Percentiles rank a stretch among this genome's conserved stretches.
These are phyloP conservation scores for Ceratocystiopsis minuta DNA, from an alignment of 2,329 filamentous ascomycete species.

Conservation along the genomic window DNA sequence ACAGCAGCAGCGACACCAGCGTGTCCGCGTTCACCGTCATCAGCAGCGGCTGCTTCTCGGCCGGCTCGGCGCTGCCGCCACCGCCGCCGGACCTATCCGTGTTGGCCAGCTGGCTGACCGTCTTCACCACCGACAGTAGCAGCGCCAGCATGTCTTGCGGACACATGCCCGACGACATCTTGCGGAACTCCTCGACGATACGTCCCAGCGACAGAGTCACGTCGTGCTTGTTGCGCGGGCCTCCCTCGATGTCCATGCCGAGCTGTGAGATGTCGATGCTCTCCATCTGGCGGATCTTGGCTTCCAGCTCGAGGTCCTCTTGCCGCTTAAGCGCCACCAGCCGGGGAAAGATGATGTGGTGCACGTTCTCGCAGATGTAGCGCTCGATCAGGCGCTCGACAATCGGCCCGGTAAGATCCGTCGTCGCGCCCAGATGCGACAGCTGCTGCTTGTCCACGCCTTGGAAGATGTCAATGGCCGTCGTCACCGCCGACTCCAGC, in stretches of 20 bases:
- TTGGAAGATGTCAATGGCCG: slow-evolving; percentile 90
- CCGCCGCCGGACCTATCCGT: slow-evolving; percentile 10
- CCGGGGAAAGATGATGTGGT: slow-evolving; percentile 73
- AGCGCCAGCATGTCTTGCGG: slow-evolving; percentile 81
- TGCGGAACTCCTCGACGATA: slow-evolving; percentile 78
- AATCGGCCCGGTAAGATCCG: slow-evolving; percentile 76
- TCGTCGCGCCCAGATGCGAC: slow-evolving; percentile 78
- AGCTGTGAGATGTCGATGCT: slow-evolving; percentile 89
- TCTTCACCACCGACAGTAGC: slow-evolving; percentile 64
- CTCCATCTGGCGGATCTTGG: slow-evolving; percentile 82
- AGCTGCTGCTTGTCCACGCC: slow-evolving; percentile 90
- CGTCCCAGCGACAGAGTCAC: slow-evolving; percentile 57
- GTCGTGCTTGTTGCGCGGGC: slow-evolving; percentile 61
- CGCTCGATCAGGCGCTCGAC: slow-evolving; percentile 91
- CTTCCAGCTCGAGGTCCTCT: slow-evolving; percentile 76
- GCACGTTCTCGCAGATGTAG: slow-evolving; percentile 84
- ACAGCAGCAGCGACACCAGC: slow-evolving; percentile 73
- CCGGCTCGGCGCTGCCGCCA: slow-evolving; percentile 4
- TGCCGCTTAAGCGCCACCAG: slow-evolving; percentile 59
- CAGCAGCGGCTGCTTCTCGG: slow-evolving; percentile 37
- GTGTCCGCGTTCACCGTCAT: slow-evolving; percentile 64
- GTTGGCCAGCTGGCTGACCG: slow-evolving; percentile 52
- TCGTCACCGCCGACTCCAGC: slow-evolving; percentile 78
- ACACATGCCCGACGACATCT: slow-evolving; percentile 57
- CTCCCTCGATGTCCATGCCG: slow-evolving; percentile 70